Evolutionary conservation across 106 monocot species (phyloP), one percentile per base, ranked within the genome.

Genomic region (Dendrobium chrysotoxum): DNA sequence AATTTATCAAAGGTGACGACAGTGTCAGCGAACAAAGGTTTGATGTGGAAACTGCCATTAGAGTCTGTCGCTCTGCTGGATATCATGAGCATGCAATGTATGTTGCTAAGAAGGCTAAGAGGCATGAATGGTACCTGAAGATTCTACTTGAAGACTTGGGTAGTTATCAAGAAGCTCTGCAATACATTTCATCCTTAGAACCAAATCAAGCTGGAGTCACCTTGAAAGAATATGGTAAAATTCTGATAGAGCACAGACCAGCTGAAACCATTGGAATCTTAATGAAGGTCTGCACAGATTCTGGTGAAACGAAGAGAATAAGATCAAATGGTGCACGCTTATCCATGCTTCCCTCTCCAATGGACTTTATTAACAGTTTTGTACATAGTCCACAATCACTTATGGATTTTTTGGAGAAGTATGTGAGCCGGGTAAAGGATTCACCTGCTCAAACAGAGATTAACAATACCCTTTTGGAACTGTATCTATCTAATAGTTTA

Each of bases 51-150:
- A 98, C 97, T 79, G 97, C 94, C 72, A 98, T 98, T 81, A 92
- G 88, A 84, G 97, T 98, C 61, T 98, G 97, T 64, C 90, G 97
- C 21, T 84, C 94, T 76, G 97, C 94, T 79, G 97, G 97, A 23
- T 98, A 98, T 84, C 94, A 98, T 87, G 97, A 98, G 23, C 92
- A 98, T 88, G 97, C 97, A 20, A 91, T 98, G 91, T 92, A 90
- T 86, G 97, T 98, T 71, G 92, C 97, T 47, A 94, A 89, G 81
- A 94, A 91, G 80, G 84, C 92, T 83, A 92, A 91, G 84, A 89
- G 90, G 72, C 97, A 98, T 89, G 97, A 98, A 79, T 85, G 90
- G 87, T 98, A 95, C 55, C 83, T 98, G 75, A 98, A 98, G 85
- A 94, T 98, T 83, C 85, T 98, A 71, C 90, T 98, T 28, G 97